Evolutionary conservation across 306 rosid genomes (phyloP).

Genomic region (Purshia tridentata): DNA sequence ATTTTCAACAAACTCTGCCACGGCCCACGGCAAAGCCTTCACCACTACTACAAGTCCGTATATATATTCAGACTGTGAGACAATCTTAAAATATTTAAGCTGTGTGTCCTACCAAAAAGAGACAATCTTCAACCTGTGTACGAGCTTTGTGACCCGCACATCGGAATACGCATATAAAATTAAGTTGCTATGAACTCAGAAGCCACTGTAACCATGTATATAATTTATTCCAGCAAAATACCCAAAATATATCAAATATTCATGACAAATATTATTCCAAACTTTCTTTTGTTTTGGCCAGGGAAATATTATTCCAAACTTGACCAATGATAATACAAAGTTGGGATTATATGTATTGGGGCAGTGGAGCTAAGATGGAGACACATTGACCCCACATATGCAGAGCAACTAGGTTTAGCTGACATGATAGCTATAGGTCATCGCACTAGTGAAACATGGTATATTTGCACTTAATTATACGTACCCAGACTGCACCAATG

Average conservation of each 20-base stretch:
- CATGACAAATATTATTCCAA: background rate
- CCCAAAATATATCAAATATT: background rate
- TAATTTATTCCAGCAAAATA: background rate
- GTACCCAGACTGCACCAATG: background rate
- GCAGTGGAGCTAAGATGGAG: slow-evolving; percentile 31
- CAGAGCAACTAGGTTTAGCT: slow-evolving; percentile 14
- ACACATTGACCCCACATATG: slow-evolving; percentile 31
- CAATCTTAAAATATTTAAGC: slow-evolving; percentile 5
- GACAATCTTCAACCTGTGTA: slow-evolving; percentile 10
- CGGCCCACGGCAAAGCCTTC: too few species aligned
- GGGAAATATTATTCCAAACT: too few species aligned
- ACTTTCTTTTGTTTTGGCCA: too few species aligned
- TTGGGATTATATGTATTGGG: slow-evolving; percentile 20
- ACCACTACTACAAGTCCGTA: too few species aligned
- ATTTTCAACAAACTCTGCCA: too few species aligned
- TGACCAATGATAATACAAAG: background rate
- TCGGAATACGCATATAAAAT: background rate
- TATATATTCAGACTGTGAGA: too few species aligned
- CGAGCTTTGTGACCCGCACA: background rate
- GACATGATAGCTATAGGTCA: background rate
- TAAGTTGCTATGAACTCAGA: background rate
- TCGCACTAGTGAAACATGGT: slow-evolving; percentile 9
- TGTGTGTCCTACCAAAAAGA: slow-evolving; percentile 9
- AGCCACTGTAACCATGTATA: background rate
- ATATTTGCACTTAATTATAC: background rate